Base-by-base conservation (phyloP, 2,329 filamentous ascomycete genomes). In the Cladosporium sp. region DNA sequence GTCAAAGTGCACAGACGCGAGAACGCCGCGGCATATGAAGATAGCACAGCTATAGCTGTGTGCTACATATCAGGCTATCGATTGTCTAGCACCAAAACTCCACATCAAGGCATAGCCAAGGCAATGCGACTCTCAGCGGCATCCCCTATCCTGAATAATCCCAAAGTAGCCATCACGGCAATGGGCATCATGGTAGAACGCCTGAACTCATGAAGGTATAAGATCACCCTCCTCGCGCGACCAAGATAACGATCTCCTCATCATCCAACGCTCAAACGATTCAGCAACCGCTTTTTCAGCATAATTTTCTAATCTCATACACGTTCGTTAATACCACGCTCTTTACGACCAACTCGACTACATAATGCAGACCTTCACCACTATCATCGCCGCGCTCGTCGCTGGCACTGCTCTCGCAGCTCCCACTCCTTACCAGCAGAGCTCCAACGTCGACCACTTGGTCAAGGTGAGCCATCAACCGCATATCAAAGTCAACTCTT, bases 401-500 rank as follows among this genome's bases (percentile, higher is more conserved):
- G 61, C 61, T 49, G 61, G 61, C 50, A 56, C 61, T 49, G 61
- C 61, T 46, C 40, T 63, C 16, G 61, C 61, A n/a, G 61, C 61
- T 46, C 61, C 61, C 29, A 56, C 61, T 46, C 35, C 37, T 56
- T 44, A 63, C 61, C 59, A 62, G 33, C 52, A 37, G 33, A 44
- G 28, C 49, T 12, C 44, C 31, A 53, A 23, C 50, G 35, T 55
- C 33, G 61, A 63, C 50, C 61, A 44, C 49, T 21, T 56, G 3
- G 61, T 63, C 35, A 63, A 63, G 61, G 49, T 62, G 7, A 62
- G 60, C 35, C 23, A 29, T 10, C 28, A 2, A 12, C 16, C n/a
- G 1, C 28, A 21, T 11, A n/a, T 8, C 31, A 52, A 5, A 8
- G 0, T 3, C 37, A n/a, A 46, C 0, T 2, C 40, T 16, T 31